Evolutionary conservation across 768 basidiomycete species (phyloP).

Genomic region (Lentinula detonsa): DNA sequence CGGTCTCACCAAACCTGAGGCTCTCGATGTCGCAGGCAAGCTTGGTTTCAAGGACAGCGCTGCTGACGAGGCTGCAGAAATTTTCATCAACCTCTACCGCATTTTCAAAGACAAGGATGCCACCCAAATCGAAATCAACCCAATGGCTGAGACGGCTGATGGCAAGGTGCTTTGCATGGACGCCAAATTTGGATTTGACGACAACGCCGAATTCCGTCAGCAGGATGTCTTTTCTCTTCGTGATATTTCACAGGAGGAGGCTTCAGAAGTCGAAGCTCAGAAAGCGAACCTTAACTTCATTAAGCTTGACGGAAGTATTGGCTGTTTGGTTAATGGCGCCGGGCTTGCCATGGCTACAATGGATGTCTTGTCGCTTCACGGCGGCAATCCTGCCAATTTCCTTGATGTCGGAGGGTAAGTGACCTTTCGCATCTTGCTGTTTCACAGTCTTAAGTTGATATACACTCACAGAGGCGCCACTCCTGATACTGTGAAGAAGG

Average conservation of each 20-base stretch:
- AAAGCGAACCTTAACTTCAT: conserved; percentile 97
- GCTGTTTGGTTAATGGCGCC: conserved; percentile 97
- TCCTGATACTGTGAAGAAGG: conserved; percentile 99
- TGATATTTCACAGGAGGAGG: conserved; percentile 92
- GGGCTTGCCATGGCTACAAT: conserved; percentile 99
- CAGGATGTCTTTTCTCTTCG: conserved; percentile 82
- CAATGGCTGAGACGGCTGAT: conserved; percentile 87
- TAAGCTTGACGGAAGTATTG: conserved; percentile 96
- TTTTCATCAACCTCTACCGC: conserved; percentile 90
- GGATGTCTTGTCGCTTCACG: conserved; percentile 96
- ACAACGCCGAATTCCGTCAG: conserved; percentile 98
- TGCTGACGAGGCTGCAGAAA: conserved; percentile 81
- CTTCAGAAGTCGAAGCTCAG: conserved; percentile 96
- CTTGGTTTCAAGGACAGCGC: conserved; percentile 77
- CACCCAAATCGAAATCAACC: conserved; percentile 99
- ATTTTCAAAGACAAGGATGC: conserved; percentile 99
- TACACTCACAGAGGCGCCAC: conserved; percentile 72
- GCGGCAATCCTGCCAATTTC: conserved; percentile 97
- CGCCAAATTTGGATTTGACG: conserved; percentile 99
- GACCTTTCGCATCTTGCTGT: not conserved
- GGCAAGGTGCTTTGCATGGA: conserved; percentile 98
- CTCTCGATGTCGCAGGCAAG: conserved; percentile 76
- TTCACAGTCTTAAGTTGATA: not conserved
- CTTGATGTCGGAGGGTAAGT: conserved; percentile 92
- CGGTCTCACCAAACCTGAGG: conserved; percentile 70